A percentile compares a stretch with the other conserved stretches of the same genome.
phyloP scores from a whole-genome alignment of 306 rosid species.

The Quercus bicolor region DNA sequence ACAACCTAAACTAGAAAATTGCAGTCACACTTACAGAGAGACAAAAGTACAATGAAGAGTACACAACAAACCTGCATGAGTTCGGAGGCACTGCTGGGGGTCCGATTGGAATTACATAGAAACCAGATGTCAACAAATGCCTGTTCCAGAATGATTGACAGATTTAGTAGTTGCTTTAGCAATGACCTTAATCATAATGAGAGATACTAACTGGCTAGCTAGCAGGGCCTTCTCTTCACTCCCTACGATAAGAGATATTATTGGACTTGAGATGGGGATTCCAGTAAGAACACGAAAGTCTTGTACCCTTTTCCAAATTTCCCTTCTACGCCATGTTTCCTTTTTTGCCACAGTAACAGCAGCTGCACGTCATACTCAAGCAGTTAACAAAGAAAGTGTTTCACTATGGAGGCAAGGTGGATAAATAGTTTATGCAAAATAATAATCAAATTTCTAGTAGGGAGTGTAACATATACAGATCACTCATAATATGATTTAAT shows the following conservation, averaged over 20 bases:
- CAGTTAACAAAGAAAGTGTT: conserved; percentile 1
- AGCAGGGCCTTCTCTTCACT: conserved; percentile 82
- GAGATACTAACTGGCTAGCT: conserved; percentile 65
- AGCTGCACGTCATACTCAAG: conserved; percentile 50
- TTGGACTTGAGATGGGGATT: conserved; percentile 75
- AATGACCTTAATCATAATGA: neutral
- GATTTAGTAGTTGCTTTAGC: conserved; percentile 10
- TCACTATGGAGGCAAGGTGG: conserved; percentile 5
- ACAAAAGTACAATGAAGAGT: neutral
- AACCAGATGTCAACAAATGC: conserved; percentile 80
- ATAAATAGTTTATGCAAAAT: neutral
- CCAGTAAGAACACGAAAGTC: conserved; percentile 79
- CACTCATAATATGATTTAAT: neutral
- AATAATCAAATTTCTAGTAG: neutral
- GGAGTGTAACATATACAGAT: neutral
- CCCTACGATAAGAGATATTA: conserved; percentile 81
- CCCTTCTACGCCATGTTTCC: conserved; percentile 81
- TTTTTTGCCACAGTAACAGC: conserved; percentile 67
- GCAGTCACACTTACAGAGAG: neutral
- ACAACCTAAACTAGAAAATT: neutral
- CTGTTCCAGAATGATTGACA: conserved; percentile 38
- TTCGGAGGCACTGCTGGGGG: conserved; percentile 96
- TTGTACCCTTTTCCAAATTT: conserved; percentile 65
- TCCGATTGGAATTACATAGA: conserved; percentile 84
- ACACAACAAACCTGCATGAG: conserved; percentile 75